A percentile compares a stretch with the other conserved stretches of the same genome.
phyloP scores from a whole-genome alignment of 768 basidiomycete species.

The Guyanaporus albipodus region DNA sequence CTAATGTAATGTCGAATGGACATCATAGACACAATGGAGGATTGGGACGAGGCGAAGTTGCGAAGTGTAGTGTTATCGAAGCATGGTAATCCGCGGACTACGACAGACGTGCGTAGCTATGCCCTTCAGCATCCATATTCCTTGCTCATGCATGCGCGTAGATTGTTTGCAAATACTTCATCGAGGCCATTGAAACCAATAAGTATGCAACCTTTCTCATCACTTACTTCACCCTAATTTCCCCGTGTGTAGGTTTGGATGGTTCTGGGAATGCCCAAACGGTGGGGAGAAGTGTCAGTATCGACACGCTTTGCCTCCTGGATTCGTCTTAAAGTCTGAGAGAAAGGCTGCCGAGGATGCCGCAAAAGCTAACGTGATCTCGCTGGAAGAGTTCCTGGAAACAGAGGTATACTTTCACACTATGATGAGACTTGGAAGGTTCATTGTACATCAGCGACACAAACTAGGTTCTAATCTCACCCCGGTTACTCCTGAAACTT shows the following conservation, averaged over 20 bases:
- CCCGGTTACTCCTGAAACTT: slow-evolving; percentile 88
- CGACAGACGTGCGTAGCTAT: slow-evolving; percentile 68
- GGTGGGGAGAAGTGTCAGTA: slow-evolving; percentile 86
- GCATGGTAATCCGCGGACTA: slow-evolving; percentile 85
- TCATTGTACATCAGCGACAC: slow-evolving; percentile 61
- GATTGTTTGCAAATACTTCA: slow-evolving; percentile 98
- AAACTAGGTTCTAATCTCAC: slow-evolving; percentile 89
- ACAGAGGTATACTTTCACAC: slow-evolving; percentile 69
- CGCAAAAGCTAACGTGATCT: slow-evolving; percentile 84
- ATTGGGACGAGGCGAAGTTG: slow-evolving; percentile 95
- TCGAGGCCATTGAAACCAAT: slow-evolving; percentile 90
- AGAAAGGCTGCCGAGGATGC: slow-evolving; percentile 89
- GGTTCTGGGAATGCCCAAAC: slow-evolving; percentile 94
- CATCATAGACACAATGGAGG: slow-evolving; percentile 94
- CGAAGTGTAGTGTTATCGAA: slow-evolving; percentile 83
- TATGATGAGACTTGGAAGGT: not conserved
- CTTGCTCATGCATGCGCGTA: slow-evolving; percentile 29
- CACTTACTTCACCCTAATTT: not conserved
- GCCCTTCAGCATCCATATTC: not conserved
- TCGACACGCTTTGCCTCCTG: slow-evolving; percentile 92
- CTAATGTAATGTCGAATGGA: slow-evolving; percentile 6
- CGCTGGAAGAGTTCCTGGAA: slow-evolving; percentile 95
- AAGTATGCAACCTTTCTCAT: slow-evolving; percentile 43
- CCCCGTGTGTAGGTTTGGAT: slow-evolving; percentile 59
- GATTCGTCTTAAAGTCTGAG: slow-evolving; percentile 93